Conservation (phyloP, 2,329 filamentous ascomycete genomes). For the Colletotrichum sp. region DNA sequence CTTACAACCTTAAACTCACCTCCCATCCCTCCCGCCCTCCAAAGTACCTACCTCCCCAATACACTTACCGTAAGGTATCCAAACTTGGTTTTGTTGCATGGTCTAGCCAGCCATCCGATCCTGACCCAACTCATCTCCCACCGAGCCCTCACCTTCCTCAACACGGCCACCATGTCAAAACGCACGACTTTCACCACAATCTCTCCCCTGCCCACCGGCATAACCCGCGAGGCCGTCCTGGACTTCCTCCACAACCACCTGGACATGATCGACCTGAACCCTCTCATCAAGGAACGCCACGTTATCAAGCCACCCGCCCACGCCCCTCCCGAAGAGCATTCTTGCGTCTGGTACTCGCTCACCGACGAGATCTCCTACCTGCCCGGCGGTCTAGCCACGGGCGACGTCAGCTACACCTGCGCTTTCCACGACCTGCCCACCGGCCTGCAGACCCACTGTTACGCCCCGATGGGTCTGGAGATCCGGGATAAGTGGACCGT, state of each 20-base stretch:
- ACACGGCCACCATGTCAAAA: constrained; percentile 64
- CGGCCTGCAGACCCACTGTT: constrained; percentile 83
- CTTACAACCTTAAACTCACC: constrained; percentile 5
- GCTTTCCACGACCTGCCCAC: constrained; percentile 76
- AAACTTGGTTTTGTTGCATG: neutral
- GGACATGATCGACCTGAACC: constrained; percentile 89
- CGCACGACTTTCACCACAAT: constrained; percentile 77
- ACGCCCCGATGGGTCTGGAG: constrained; percentile 81
- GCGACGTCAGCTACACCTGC: constrained; percentile 78
- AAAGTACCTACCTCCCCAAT: neutral
- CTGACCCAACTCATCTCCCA: neutral
- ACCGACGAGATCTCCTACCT: constrained; percentile 80
- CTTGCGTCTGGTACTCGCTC: constrained; percentile 78
- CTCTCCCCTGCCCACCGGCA: constrained; percentile 73
- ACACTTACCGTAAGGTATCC: neutral
- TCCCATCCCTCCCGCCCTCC: neutral
- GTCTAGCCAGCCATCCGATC: neutral
- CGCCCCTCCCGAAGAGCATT: constrained; percentile 72
- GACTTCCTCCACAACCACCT: constrained; percentile 78
- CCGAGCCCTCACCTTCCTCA: neutral
- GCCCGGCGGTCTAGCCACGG: constrained; percentile 67
- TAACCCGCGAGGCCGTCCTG: constrained; percentile 74
- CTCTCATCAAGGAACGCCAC: constrained; percentile 76
- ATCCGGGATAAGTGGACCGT: constrained; percentile 81
- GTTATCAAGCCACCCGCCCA: constrained; percentile 70